Conservation (phyloP, 352 stramenopile genomes). For the Globisporangium takayamanum region DNA sequence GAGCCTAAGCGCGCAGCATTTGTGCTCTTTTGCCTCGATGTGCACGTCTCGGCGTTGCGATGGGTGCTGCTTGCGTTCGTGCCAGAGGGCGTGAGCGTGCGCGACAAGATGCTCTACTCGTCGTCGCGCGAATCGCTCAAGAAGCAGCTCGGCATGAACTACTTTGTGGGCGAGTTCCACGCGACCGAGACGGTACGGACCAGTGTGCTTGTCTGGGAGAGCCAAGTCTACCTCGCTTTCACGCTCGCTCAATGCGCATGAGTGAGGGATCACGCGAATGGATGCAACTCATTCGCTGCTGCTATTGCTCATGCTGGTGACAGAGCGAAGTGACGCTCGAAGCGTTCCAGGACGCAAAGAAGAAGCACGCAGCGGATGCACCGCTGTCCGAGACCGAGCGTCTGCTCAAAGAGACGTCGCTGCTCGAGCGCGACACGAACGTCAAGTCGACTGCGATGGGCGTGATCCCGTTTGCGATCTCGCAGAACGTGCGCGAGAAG, state of each 20-base stretch:
- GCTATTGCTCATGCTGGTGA: neutral
- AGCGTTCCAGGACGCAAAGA: constrained; percentile 62
- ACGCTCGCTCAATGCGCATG: neutral
- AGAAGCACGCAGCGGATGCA: constrained; percentile 64
- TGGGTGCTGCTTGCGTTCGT: constrained; percentile 83
- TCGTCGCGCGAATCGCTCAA: constrained; percentile 88
- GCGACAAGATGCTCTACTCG: constrained; percentile 91
- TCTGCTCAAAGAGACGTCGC: constrained; percentile 70
- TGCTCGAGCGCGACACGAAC: constrained; percentile 77
- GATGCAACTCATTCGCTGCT: neutral
- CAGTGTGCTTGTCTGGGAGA: neutral
- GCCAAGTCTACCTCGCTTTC: neutral
- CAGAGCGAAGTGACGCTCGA: constrained; percentile 77
- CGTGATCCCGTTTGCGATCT: constrained; percentile 83
- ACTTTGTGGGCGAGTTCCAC: constrained; percentile 88
- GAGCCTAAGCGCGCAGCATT: constrained; percentile 47
- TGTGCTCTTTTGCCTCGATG: constrained; percentile 71
- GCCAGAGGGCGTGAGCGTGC: constrained; percentile 64
- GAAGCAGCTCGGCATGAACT: constrained; percentile 87
- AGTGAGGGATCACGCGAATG: too few species aligned
- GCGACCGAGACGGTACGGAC: constrained; percentile 61
- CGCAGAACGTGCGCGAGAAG: constrained; percentile 77
- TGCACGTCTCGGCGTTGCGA: constrained; percentile 56
- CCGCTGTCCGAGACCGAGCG: constrained; percentile 83
- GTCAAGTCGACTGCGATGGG: constrained; percentile 87